These are phyloP conservation scores for Epichloe baconii DNA, from an alignment of 2,329 filamentous ascomycete species.

Conservation along the genomic window DNA sequence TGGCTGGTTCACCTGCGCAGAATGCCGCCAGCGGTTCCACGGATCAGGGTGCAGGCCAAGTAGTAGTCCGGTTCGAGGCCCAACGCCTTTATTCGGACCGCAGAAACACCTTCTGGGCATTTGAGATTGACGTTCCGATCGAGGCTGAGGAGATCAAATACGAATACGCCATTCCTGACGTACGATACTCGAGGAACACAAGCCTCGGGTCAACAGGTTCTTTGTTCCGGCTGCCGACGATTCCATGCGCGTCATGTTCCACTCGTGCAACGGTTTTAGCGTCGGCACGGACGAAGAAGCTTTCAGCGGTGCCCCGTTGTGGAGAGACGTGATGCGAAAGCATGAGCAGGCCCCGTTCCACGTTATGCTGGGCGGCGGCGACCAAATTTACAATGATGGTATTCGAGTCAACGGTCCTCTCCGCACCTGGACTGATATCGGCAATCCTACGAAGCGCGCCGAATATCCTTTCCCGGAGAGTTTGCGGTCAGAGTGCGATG, in stretches of 20 bases:
- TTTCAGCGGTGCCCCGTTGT: conserved; percentile 83
- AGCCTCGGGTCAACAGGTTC: conserved; percentile 59
- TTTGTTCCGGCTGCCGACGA: conserved; percentile 73
- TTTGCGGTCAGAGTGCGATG: conserved; percentile 72
- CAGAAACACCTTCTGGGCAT: conserved; percentile 82
- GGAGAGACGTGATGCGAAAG: conserved; percentile 81
- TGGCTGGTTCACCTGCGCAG: conserved; percentile 13
- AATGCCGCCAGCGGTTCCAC: conserved; percentile 14
- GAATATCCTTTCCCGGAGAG: conserved; percentile 64
- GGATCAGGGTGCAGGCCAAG: conserved; percentile 23
- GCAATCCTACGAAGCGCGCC: conserved; percentile 71
- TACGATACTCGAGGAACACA: conserved; percentile 47
- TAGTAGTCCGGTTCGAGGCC: conserved; percentile 26
- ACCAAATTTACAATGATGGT: conserved; percentile 94
- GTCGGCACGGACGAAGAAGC: conserved; percentile 72
- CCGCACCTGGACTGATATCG: conserved; percentile 68
- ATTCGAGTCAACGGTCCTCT: conserved; percentile 77
- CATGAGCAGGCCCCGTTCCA: conserved; percentile 78
- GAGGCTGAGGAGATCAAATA: conserved; percentile 57
- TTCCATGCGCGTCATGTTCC: conserved; percentile 97
- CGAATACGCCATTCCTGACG: conserved; percentile 60
- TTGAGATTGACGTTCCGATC: conserved; percentile 69
- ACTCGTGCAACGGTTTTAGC: conserved; percentile 95
- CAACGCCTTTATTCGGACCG: conserved; percentile 51
- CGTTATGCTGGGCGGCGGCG: conserved; percentile 88